phyloP scores from a whole-genome alignment of 2,329 filamentous ascomycete species.

The Blastomyces gilchristii region DNA sequence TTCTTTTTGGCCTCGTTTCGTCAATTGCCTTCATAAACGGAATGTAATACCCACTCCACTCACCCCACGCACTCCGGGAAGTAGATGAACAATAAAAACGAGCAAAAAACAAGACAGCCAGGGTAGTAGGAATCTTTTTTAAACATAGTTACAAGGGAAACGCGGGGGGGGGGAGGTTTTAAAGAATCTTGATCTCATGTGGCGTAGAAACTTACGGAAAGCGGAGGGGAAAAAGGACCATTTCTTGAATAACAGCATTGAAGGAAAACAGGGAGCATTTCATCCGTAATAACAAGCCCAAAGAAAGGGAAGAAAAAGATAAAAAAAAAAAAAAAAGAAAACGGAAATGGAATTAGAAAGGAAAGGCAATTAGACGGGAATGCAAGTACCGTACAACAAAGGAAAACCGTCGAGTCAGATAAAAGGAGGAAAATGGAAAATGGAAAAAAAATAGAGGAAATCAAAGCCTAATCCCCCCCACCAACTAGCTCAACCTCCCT shows the following conservation, averaged over 20 bases:
- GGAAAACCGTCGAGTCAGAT: neutral
- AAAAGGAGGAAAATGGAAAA: conserved; percentile 9
- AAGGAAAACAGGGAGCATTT: neutral
- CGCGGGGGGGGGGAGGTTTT: neutral
- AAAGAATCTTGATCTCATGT: neutral
- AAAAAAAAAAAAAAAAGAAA: neutral
- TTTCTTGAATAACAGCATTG: neutral
- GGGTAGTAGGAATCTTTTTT: neutral
- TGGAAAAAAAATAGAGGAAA: conserved; percentile 17
- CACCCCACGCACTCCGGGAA: neutral
- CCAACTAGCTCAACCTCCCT: conserved; percentile 31
- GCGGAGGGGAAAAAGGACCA: neutral
- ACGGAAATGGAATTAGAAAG: neutral
- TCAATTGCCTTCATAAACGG: neutral
- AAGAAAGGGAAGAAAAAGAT: neutral
- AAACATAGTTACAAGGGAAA: neutral
- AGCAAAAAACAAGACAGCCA: neutral
- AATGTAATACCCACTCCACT: too few species aligned
- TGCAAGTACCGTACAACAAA: neutral
- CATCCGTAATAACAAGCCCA: neutral
- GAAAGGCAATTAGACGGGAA: too few species aligned
- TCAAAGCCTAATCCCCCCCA: conserved; percentile 21
- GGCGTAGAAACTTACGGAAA: neutral
- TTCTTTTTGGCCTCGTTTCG: too few species aligned
- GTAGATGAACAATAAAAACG: neutral